Evolutionary conservation across 345 rosid genomes (phyloP).

Genomic region (Noccaea caerulescens): DNA sequence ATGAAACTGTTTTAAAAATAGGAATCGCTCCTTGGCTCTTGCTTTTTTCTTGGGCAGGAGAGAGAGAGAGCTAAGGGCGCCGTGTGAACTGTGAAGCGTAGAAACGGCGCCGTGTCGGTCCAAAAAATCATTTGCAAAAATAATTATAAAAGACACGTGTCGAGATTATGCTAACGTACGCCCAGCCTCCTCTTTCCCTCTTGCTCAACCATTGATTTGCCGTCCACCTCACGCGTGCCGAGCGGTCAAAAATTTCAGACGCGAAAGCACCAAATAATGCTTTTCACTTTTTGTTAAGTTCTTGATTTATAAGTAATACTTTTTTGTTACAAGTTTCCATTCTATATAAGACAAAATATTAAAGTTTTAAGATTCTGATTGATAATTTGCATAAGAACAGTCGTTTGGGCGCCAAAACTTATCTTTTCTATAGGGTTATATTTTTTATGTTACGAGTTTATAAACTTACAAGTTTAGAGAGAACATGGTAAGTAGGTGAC

Average conservation of each 20-base stretch:
- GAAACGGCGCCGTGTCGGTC: constrained; percentile 44
- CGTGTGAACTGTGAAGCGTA: constrained; percentile 39
- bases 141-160: constrained; percentile 34
- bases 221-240: constrained; percentile 71
- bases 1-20: neutral
- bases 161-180: constrained; percentile 26
- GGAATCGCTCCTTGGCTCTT: neutral
- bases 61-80: neutral
- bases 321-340: neutral
- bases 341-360: constrained; percentile 12
- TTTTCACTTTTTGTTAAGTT: constrained; percentile 1
- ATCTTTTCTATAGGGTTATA: neutral
- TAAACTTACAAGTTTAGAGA: neutral
- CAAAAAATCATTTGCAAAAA: neutral
- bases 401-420: neutral
- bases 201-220: constrained; percentile 49
- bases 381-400: neutral
- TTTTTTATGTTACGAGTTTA: neutral
- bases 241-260: constrained; percentile 58
- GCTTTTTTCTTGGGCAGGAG: neutral
- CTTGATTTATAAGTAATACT: neutral
- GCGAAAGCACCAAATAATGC: constrained; percentile 41
- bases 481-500: neutral
- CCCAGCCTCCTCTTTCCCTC: constrained; percentile 31
- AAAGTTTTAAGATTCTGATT: neutral